These are phyloP conservation scores for Bimuria novae-zelandiae DNA, from an alignment of 2,329 filamentous ascomycete genomes.

Conservation along the genomic window DNA sequence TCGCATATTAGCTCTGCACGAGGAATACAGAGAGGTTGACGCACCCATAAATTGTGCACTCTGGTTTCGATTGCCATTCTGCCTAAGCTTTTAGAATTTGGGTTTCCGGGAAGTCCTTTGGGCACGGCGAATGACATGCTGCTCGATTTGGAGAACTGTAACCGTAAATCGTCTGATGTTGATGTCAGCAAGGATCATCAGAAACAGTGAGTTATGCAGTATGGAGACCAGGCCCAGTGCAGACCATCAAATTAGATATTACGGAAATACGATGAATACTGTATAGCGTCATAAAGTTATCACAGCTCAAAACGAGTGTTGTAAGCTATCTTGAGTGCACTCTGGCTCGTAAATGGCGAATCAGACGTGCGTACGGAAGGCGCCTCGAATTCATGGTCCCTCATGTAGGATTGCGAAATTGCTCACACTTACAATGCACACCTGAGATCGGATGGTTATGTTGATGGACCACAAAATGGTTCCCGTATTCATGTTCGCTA, in stretches of 20 bases:
- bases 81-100: conserved; percentile 45
- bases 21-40: neutral
- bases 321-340: no score
- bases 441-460: conserved; percentile 74
- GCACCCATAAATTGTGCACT: conserved; percentile 51
- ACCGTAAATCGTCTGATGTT: conserved; percentile 62
- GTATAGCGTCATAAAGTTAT: no score
- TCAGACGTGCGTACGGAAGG: no score
- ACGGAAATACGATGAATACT: no score
- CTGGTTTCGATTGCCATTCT: conserved; percentile 53
- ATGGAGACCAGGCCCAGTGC: no score
- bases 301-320: no score
- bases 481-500: conserved; percentile 52
- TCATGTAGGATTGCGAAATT: no score
- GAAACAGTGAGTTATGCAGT: no score
- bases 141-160: conserved; percentile 71
- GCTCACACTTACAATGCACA: conserved; percentile 54
- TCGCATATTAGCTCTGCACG: neutral
- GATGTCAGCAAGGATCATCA: neutral
- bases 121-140: conserved; percentile 62
- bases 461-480: conserved; percentile 70
- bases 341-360: no score
- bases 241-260: no score
- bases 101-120: conserved; percentile 51
- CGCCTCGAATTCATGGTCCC: neutral